A percentile compares a stretch with the other conserved stretches of the same genome.
These are phyloP conservation scores for Lipomyces starkeyi DNA, from an alignment of 805 yeast species.

Conservation along the genomic window DNA sequence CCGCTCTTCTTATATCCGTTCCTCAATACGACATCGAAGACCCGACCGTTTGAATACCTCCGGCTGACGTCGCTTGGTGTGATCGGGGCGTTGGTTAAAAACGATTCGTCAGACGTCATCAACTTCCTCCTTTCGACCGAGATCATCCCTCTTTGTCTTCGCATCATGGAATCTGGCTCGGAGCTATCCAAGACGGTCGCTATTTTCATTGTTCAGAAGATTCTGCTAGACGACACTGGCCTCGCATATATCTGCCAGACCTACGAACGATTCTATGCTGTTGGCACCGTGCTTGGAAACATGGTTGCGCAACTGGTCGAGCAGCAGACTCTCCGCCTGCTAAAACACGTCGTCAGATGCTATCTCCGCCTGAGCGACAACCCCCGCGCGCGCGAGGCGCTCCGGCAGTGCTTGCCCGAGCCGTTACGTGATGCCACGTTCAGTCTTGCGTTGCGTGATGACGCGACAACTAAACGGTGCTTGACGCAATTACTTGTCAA, in stretches of 20 bases:
- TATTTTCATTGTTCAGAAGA: constrained; percentile 92
- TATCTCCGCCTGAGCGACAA: constrained; percentile 89
- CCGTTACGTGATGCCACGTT: constrained; percentile 89
- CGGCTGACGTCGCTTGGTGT: constrained; percentile 94
- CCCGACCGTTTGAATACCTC: constrained; percentile 90
- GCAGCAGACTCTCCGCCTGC: constrained; percentile 78
- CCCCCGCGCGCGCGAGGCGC: constrained; percentile 84
- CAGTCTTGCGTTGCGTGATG: constrained; percentile 77
- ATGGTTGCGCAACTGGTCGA: constrained; percentile 88
- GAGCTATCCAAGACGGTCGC: constrained; percentile 96
- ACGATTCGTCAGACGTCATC: constrained; percentile 94
- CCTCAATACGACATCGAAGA: constrained; percentile 87
- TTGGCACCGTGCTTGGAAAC: constrained; percentile 79
- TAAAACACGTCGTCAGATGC: constrained; percentile 94
- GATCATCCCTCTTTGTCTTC: constrained; percentile 90
- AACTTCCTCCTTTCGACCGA: constrained; percentile 92
- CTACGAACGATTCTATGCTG: constrained; percentile 92
- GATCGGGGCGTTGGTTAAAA: constrained; percentile 94
- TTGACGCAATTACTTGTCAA: constrained; percentile 79
- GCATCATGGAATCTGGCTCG: constrained; percentile 94
- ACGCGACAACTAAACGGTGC: constrained; percentile 84
- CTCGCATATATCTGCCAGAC: constrained; percentile 92
- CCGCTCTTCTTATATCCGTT: constrained; percentile 94
- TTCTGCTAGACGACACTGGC: constrained; percentile 89
- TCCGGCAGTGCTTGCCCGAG: constrained; percentile 82